Conservation (phyloP, 345 rosid genomes). For the Diplotaxis tenuifolia region DNA sequence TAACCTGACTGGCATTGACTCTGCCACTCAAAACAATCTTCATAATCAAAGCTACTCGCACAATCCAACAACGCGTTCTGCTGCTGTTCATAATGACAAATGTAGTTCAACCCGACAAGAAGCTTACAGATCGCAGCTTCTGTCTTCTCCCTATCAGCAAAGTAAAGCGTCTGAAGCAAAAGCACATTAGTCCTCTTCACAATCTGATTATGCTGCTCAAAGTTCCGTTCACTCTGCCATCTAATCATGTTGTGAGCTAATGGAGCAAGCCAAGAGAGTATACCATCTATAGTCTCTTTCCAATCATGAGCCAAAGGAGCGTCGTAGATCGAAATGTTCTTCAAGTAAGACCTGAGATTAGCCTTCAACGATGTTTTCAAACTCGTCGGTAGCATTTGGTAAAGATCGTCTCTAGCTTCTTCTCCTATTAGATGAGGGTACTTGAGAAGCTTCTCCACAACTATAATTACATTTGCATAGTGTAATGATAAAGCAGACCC, state of each 20-base stretch:
- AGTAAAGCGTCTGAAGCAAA: constrained; percentile 79
- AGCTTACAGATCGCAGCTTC: constrained; percentile 80
- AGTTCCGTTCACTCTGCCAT: constrained; percentile 94
- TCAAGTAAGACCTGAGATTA: constrained; percentile 67
- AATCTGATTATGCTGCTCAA: constrained; percentile 83
- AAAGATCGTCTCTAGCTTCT: constrained; percentile 92
- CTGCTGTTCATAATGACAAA: constrained; percentile 89
- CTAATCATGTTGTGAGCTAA: constrained; percentile 93
- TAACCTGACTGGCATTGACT: constrained; percentile 46
- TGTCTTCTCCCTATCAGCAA: constrained; percentile 83
- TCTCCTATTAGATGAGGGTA: constrained; percentile 95
- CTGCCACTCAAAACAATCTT: constrained; percentile 92
- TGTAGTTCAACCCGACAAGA: constrained; percentile 88
- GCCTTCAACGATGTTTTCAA: constrained; percentile 59
- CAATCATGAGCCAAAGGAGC: constrained; percentile 94
- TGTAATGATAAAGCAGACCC: constrained; percentile 89
- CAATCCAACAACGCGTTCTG: constrained; percentile 85
- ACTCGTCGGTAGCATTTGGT: constrained; percentile 90
- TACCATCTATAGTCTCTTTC: constrained; percentile 77
- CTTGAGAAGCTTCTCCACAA: constrained; percentile 80
- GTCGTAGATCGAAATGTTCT: constrained; percentile 83
- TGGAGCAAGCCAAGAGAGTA: constrained; percentile 83
- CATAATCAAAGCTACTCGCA: constrained; percentile 93
- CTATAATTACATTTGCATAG: constrained; percentile 84
- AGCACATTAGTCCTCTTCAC: constrained; percentile 75